Conservation (phyloP, 2,329 filamentous ascomycete species). For the Sordariomycetes sp. region DNA sequence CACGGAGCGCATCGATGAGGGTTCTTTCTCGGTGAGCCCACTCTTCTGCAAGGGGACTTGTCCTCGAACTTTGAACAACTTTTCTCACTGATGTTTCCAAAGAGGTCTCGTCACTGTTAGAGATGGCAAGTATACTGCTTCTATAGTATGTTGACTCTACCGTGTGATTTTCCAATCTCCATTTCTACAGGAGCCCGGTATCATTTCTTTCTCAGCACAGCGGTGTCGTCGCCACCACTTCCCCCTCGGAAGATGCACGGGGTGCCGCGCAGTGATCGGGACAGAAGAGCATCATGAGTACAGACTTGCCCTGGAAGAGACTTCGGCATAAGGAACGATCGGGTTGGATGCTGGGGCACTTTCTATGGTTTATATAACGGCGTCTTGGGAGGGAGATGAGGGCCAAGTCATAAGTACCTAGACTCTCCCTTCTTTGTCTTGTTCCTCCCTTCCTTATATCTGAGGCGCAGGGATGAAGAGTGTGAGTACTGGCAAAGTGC, state of each 20-base stretch:
- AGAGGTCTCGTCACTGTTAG: too few relatives aligned
- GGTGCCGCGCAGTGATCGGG: not conserved
- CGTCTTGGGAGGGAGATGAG: not conserved
- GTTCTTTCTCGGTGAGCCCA: too few relatives aligned
- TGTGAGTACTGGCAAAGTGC: not conserved
- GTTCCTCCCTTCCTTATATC: too few relatives aligned
- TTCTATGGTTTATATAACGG: not conserved
- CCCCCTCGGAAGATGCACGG: not conserved
- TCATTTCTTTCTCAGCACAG: not conserved
- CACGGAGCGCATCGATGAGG: too few relatives aligned
- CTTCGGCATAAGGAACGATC: not conserved
- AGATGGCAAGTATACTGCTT: too few relatives aligned
- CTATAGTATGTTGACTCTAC: not conserved
- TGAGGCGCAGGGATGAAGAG: too few relatives aligned
- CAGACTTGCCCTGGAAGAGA: not conserved
- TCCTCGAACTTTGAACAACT: too few relatives aligned
- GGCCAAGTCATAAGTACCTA: not conserved
- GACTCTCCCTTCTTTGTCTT: not conserved
- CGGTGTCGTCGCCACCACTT: not conserved
- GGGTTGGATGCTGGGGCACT: not conserved
- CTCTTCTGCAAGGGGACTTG: too few relatives aligned
- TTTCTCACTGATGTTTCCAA: too few relatives aligned
- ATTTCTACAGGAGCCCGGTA: not conserved
- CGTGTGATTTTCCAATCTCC: not conserved
- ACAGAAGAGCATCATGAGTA: not conserved